These are phyloP conservation scores for Melampsora americana DNA, from an alignment of 1,284 basidiomycete species.

Conservation along the genomic window DNA sequence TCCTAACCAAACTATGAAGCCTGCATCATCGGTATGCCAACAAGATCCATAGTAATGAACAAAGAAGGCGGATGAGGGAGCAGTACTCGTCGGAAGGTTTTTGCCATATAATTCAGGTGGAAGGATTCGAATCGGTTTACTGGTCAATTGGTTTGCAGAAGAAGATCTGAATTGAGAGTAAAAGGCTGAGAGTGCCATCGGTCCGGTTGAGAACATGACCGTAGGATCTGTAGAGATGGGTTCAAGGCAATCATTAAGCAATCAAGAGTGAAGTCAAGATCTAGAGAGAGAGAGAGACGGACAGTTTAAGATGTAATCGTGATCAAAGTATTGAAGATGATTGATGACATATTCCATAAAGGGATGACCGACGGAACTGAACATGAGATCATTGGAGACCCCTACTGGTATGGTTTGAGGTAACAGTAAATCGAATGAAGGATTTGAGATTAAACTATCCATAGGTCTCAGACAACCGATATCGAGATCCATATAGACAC, in stretches of 20 bases:
- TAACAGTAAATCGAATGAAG: slow-evolving; percentile 74
- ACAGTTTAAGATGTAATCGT: slow-evolving; percentile 42
- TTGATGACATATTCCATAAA: slow-evolving; percentile 92
- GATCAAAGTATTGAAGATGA: slow-evolving; percentile 53
- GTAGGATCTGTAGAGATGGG: slow-evolving; percentile 98
- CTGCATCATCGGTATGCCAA: slow-evolving; percentile 63
- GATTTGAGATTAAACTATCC: slow-evolving; percentile 71
- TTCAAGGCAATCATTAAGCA: too few species aligned
- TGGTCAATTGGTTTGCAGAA: slow-evolving; percentile 94
- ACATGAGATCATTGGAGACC: slow-evolving; percentile 89
- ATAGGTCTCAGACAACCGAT: slow-evolving; percentile 87
- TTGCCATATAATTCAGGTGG: slow-evolving; percentile 95
- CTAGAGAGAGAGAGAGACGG: not conserved
- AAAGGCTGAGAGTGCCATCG: slow-evolving; percentile 55
- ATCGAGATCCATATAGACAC: slow-evolving; percentile 94
- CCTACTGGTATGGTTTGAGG: slow-evolving; percentile 84
- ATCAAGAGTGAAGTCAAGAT: too few species aligned
- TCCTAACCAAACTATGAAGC: slow-evolving; percentile 50
- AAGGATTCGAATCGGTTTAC: slow-evolving; percentile 76
- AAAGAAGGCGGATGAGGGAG: slow-evolving; percentile 62
- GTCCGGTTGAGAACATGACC: slow-evolving; percentile 97
- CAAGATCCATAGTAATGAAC: slow-evolving; percentile 91
- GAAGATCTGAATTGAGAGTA: slow-evolving; percentile 51
- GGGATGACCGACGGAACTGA: slow-evolving; percentile 76
- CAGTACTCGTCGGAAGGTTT: slow-evolving; percentile 88